Evolutionary conservation across 805 yeast species (phyloP).

Genomic region (Geotrichum ghanense): DNA sequence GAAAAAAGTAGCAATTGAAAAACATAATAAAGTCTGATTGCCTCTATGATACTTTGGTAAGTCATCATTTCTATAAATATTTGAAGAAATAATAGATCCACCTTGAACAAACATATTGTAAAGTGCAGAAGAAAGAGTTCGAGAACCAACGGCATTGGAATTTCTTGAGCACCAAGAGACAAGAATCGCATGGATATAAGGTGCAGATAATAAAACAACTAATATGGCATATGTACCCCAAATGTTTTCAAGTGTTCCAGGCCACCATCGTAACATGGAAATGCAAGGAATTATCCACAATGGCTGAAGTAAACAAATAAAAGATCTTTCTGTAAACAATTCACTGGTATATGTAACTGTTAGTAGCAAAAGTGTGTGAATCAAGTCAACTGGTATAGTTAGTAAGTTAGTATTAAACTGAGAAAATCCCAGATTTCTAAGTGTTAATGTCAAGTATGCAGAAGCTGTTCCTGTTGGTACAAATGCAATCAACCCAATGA

Average conservation of each 20-base stretch:
- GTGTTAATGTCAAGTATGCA: constrained; percentile 37
- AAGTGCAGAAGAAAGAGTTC: constrained; percentile 55
- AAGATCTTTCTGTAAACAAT: constrained; percentile 18
- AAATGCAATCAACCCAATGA: constrained; percentile 34
- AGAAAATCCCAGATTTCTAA: constrained; percentile 39
- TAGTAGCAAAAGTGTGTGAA: constrained; percentile 26
- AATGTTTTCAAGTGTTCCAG: constrained; percentile 12
- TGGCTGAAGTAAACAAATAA: not conserved
- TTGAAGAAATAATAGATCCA: constrained; percentile 41
- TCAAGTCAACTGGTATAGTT: constrained; percentile 32
- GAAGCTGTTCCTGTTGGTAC: constrained; percentile 29
- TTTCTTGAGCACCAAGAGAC: constrained; percentile 54
- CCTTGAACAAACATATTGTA: constrained; percentile 56
- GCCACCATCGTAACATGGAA: constrained; percentile 12
- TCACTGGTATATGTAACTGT: constrained; percentile 30
- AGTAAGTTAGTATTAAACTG: constrained; percentile 42
- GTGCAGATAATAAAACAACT: constrained; percentile 19
- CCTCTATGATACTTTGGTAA: constrained; percentile 51
- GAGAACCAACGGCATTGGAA: constrained; percentile 47
- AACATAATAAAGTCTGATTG: constrained; percentile 27
- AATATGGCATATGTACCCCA: constrained; percentile 24
- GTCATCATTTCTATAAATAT: constrained; percentile 47
- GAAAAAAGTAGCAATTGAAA: constrained; percentile 15
- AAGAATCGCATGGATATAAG: constrained; percentile 41
- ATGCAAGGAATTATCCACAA: not conserved